A percentile compares a stretch with the other conserved stretches of the same genome.
Conservation (phyloP, 2,329 filamentous ascomycete genomes). For the Epichloe aotearoae region DNA sequence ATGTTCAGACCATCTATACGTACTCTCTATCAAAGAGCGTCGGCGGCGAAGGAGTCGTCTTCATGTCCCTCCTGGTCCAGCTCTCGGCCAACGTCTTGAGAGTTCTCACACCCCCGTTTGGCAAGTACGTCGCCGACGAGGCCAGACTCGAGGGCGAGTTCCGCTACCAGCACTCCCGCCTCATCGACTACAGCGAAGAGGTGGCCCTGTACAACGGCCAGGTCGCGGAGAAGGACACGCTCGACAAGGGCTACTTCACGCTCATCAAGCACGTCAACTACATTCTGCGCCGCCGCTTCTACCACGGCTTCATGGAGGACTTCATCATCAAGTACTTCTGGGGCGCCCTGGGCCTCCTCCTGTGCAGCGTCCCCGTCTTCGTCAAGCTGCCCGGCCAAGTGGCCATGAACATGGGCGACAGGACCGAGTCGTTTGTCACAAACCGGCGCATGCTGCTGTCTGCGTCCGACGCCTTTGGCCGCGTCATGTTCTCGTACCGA, state of each 20-base stretch:
- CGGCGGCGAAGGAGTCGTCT: conserved; percentile 89
- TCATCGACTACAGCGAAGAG: conserved; percentile 95
- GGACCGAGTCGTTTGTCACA: conserved; percentile 73
- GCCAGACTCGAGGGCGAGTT: conserved; percentile 92
- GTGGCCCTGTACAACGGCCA: conserved; percentile 86
- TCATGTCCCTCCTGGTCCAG: conserved; percentile 90
- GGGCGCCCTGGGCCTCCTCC: conserved; percentile 80
- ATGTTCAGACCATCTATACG: conserved; percentile 66
- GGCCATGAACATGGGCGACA: conserved; percentile 53
- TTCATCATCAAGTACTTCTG: conserved; percentile 99
- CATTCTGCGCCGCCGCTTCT: conserved; percentile 78
- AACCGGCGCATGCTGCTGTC: conserved; percentile 85
- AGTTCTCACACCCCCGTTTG: conserved; percentile 86
- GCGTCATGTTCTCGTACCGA: conserved; percentile 96
- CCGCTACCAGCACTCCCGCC: conserved; percentile 80
- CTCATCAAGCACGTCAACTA: conserved; percentile 98
- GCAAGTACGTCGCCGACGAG: conserved; percentile 95
- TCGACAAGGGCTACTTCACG: conserved; percentile 98
- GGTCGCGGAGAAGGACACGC: conserved; percentile 84
- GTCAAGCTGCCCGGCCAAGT: conserved; percentile 72
- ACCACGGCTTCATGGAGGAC: conserved; percentile 99
- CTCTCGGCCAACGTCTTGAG: conserved; percentile 88
- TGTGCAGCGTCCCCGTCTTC: conserved; percentile 93
- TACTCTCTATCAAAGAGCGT: conserved; percentile 87
- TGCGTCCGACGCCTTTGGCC: conserved; percentile 88